Evolutionary conservation across 768 basidiomycete species (phyloP).

Genomic region (Cubamyces sp.): DNA sequence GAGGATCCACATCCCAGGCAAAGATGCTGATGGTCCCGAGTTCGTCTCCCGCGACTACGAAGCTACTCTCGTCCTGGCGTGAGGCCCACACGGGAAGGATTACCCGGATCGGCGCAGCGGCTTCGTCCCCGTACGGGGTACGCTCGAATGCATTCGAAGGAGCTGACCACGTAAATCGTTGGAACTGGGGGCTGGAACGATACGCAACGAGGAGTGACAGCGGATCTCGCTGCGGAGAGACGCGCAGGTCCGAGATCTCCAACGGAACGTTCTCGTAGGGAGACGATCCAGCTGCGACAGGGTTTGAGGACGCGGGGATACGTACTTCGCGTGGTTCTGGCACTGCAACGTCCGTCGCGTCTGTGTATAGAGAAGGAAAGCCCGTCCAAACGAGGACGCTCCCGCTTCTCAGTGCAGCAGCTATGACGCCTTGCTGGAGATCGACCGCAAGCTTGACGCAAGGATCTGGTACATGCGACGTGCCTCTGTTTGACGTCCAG

Average conservation of each 20-base stretch:
- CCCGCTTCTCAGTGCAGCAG: conserved; percentile 59
- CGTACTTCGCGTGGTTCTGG: conserved; percentile 20
- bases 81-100: conserved; percentile 53
- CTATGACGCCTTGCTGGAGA: conserved; percentile 48
- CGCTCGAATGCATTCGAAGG: conserved; percentile 35
- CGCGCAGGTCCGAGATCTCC: conserved; percentile 16
- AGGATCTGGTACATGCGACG: conserved; percentile 48
- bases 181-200: conserved; percentile 52
- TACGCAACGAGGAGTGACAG: conserved; percentile 55
- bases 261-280: background rate
- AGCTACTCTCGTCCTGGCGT: conserved; percentile 43
- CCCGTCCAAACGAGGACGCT: conserved; percentile 60
- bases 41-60: conserved; percentile 66
- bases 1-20: conserved; percentile 43
- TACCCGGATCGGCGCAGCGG: conserved; percentile 54
- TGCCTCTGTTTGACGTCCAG: conserved; percentile 59
- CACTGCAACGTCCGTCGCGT: conserved; percentile 8
- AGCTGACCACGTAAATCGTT: conserved; percentile 49
- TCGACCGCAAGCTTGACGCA: conserved; percentile 54
- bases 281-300: conserved; percentile 6
- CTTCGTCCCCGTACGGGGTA: conserved; percentile 54
- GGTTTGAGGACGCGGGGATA: conserved; percentile 20
- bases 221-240: conserved; percentile 5
- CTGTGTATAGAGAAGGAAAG: conserved; percentile 33
- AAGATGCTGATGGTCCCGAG: conserved; percentile 69